These are phyloP conservation scores for Penicillium taxi DNA, from an alignment of 495 filamentous ascomycete genomes.

Conservation along the genomic window DNA sequence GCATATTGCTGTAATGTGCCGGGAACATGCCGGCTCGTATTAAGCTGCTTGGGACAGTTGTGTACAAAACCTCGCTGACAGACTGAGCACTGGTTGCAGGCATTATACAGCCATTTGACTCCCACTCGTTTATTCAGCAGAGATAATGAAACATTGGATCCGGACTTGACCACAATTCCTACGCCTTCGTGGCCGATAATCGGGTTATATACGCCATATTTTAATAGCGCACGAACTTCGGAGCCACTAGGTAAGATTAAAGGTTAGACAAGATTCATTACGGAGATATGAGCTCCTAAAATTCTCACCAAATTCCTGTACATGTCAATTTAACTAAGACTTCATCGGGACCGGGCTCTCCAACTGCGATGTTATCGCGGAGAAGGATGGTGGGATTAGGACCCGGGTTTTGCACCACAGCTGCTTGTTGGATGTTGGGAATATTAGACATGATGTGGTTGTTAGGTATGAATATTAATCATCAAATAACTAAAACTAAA, in stretches of 20 bases:
- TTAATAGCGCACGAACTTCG: conserved; percentile 18
- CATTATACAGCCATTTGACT: conserved; percentile 33
- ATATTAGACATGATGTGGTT: conserved; percentile 3
- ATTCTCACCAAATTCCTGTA: conserved; percentile 19
- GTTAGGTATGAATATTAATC: too few relatives aligned
- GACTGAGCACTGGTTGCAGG: conserved; percentile 31
- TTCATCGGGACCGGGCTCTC: conserved; percentile 11
- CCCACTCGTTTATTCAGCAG: conserved; percentile 27
- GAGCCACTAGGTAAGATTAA: conserved; percentile 12
- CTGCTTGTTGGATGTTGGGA: conserved; percentile 12
- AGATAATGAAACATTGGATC: conserved; percentile 10
- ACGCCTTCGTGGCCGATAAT: conserved; percentile 36
- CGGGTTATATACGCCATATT: conserved; percentile 17
- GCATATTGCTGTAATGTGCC: conserved; percentile 36
- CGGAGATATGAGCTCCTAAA: neutral
- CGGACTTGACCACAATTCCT: conserved; percentile 22
- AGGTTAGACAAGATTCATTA: neutral
- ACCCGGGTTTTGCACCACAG: conserved; percentile 16
- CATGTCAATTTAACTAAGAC: conserved; percentile 17
- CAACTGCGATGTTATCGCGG: conserved; percentile 7
- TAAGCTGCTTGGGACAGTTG: conserved; percentile 27
- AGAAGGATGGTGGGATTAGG: conserved; percentile 8
- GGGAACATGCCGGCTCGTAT: conserved; percentile 27
- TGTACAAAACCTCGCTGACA: conserved; percentile 20
- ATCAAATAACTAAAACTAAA: too few relatives aligned